Evolutionary conservation across 2,329 filamentous ascomycete species (phyloP).

Genomic region (Penicillium sp.): DNA sequence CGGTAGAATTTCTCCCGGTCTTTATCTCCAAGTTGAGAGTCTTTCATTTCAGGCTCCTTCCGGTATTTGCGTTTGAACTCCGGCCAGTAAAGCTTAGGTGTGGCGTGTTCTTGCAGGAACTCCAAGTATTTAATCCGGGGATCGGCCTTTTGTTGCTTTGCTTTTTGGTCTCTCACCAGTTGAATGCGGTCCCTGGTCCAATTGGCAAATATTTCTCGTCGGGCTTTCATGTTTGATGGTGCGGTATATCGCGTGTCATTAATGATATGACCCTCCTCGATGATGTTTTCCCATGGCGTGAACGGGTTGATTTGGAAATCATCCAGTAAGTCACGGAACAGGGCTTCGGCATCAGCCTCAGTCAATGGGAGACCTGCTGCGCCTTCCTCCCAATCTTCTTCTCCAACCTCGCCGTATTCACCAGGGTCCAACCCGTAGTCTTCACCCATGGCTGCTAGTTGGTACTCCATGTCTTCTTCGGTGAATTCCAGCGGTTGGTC

Average conservation of each 20-base stretch:
- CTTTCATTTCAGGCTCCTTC: slow-evolving; percentile 73
- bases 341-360: slow-evolving; percentile 70
- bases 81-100: slow-evolving; percentile 92
- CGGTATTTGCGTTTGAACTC: slow-evolving; percentile 93
- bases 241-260: slow-evolving; percentile 86
- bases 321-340: slow-evolving; percentile 85
- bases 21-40: slow-evolving; percentile 47
- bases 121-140: slow-evolving; percentile 79
- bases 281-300: slow-evolving; percentile 84
- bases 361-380: slow-evolving; percentile 70
- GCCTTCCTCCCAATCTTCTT: slow-evolving; percentile 66
- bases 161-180: slow-evolving; percentile 69
- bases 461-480: slow-evolving; percentile 91
- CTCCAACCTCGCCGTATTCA: slow-evolving; percentile 68
- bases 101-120: slow-evolving; percentile 79
- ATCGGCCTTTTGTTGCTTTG: slow-evolving; percentile 76
- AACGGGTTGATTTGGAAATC: slow-evolving; percentile 84
- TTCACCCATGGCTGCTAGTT: slow-evolving; percentile 84
- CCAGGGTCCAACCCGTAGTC: slow-evolving; percentile 78
- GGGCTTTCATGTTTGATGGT: slow-evolving; percentile 74
- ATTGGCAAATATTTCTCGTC: slow-evolving; percentile 78
- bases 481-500: slow-evolving; percentile 72
- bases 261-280: slow-evolving; percentile 78
- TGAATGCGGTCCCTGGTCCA: slow-evolving; percentile 81
- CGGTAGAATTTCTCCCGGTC: slow-evolving; percentile 53